A percentile compares a stretch with the other conserved stretches of the same genome.
Conservation (phyloP, 208 protist genomes). For the Wallacemonas sp. region DNA sequence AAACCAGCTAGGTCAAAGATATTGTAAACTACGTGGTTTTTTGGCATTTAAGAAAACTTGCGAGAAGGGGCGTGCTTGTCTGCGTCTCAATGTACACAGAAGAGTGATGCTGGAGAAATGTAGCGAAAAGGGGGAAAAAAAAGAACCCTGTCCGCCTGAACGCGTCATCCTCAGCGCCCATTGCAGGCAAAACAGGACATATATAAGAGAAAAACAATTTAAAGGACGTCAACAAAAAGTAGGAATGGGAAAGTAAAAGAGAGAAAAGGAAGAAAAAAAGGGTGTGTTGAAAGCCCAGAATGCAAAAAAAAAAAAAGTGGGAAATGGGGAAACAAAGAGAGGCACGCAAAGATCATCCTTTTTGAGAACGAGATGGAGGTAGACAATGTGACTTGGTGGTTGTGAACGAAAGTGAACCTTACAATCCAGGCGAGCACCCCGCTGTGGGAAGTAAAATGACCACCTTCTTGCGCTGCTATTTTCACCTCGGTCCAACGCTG, state of each 20-base stretch:
- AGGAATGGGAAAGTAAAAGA: constrained; percentile 10
- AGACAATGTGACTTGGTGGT: no score
- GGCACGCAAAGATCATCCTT: neutral
- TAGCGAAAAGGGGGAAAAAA: no score
- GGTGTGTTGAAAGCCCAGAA: neutral
- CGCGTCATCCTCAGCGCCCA: no score
- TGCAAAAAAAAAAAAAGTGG: neutral
- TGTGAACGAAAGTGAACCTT: no score
- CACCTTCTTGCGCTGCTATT: no score
- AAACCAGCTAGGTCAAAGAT: no score
- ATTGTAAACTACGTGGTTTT: no score
- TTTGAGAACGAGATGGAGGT: neutral
- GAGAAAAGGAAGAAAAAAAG: constrained; percentile 14
- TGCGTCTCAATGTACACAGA: neutral
- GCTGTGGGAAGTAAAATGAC: no score
- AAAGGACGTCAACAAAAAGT: constrained; percentile 14
- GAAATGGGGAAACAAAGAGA: neutral
- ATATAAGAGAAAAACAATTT: constrained; percentile 9
- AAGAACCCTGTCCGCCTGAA: no score
- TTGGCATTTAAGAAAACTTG: neutral
- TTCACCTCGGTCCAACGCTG: no score
- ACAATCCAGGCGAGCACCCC: no score
- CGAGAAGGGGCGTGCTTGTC: neutral
- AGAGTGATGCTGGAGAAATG: constrained; percentile 11
- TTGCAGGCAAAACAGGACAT: constrained; percentile 11